Evolutionary conservation across 306 rosid species (phyloP).

Genomic region (Abrus precatorius): DNA sequence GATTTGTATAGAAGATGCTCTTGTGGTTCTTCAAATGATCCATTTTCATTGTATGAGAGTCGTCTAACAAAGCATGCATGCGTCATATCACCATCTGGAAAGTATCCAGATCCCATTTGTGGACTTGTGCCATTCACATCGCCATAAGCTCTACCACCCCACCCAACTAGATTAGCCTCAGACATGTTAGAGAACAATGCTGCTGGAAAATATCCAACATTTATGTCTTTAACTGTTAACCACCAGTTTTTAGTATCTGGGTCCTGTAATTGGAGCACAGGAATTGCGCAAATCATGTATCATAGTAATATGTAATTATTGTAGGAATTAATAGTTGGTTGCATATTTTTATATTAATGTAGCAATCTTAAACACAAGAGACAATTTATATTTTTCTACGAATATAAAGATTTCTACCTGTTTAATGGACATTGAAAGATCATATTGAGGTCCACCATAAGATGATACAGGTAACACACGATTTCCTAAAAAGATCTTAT

Average conservation of each 20-base stretch:
- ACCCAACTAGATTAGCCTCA: neutral
- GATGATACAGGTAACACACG: neutral
- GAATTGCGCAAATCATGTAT: too few relatives aligned
- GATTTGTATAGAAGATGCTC: neutral
- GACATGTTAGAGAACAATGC: slow-evolving; percentile 18
- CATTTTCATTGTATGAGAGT: neutral
- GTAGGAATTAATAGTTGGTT: too few relatives aligned
- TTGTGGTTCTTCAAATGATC: too few relatives aligned
- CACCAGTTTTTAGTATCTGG: neutral
- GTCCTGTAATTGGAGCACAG: too few relatives aligned
- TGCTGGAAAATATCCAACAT: slow-evolving; percentile 24
- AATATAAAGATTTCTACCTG: neutral
- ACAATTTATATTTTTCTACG: neutral
- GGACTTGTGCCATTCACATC: neutral
- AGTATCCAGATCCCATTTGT: slow-evolving; percentile 36
- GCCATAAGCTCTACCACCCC: neutral
- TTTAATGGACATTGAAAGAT: neutral
- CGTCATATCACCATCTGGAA: neutral
- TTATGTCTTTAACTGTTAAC: neutral
- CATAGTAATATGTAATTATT: too few relatives aligned
- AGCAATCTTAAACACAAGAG: too few relatives aligned
- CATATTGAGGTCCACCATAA: slow-evolving; percentile 3
- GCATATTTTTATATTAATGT: too few relatives aligned
- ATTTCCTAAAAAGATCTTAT: neutral
- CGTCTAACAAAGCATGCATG: slow-evolving; percentile 14